Evolutionary conservation across 1,284 basidiomycete genomes (phyloP).

Genomic region (Vanrija sp.): DNA sequence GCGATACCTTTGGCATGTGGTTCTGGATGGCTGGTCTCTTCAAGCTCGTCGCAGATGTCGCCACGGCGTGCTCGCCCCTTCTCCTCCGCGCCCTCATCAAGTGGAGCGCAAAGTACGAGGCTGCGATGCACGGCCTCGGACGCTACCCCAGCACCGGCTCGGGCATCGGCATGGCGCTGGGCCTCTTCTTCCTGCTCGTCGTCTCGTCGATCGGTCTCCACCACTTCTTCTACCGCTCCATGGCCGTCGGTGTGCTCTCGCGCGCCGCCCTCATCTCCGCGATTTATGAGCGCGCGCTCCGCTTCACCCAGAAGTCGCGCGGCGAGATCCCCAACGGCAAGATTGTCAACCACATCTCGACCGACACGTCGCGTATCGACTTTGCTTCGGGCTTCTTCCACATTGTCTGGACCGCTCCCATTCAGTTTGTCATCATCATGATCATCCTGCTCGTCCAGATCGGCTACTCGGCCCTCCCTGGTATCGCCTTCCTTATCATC

Average conservation of each 20-base stretch:
- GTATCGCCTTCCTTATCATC: constrained; percentile 65
- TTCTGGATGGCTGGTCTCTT: constrained; percentile 76
- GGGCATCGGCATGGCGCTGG: constrained; percentile 71
- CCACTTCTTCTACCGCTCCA: constrained; percentile 61
- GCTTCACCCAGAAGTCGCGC: constrained; percentile 74
- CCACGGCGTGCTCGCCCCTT: constrained; percentile 69
- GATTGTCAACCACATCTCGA: constrained; percentile 90
- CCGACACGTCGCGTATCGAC: constrained; percentile 75
- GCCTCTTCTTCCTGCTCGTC: constrained; percentile 66
- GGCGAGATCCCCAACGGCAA: constrained; percentile 74
- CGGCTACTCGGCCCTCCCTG: constrained; percentile 52
- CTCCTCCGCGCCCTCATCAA: constrained; percentile 75
- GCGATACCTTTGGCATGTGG: constrained; percentile 73
- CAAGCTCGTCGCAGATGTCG: constrained; percentile 69
- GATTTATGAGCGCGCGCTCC: constrained; percentile 76
- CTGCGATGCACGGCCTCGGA: constrained; percentile 50
- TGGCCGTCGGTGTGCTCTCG: constrained; percentile 71
- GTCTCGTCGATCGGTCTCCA: constrained; percentile 66
- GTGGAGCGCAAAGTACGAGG: constrained; percentile 66
- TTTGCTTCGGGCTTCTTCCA: constrained; percentile 78
- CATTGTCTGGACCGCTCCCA: constrained; percentile 64
- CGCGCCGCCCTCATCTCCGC: constrained; percentile 84
- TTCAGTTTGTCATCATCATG: constrained; percentile 49
- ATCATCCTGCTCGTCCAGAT: constrained; percentile 52
- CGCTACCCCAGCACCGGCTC: constrained; percentile 58